Evolutionary conservation across 2,329 filamentous ascomycete species (phyloP).

Genomic region (Microsporum ferrugineum): DNA sequence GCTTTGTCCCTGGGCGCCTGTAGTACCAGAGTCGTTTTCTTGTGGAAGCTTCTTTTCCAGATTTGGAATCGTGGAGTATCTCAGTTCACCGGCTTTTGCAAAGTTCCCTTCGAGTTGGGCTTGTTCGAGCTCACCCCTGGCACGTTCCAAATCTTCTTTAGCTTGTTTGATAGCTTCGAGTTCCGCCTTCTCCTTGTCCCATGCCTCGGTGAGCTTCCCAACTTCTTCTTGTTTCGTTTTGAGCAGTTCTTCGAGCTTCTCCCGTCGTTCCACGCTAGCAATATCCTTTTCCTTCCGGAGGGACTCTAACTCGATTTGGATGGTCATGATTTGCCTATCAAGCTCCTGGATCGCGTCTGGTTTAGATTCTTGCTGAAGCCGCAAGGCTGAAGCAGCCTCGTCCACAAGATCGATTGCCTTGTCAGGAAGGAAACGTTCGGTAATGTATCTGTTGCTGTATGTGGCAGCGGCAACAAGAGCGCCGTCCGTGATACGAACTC

Average conservation of each 20-base stretch:
- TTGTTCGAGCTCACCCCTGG: constrained; percentile 72
- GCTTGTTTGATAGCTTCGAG: constrained; percentile 78
- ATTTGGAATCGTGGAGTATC: constrained; percentile 74
- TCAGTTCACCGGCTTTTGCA: constrained; percentile 75
- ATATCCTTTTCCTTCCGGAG: constrained; percentile 88
- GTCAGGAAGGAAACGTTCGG: constrained; percentile 87
- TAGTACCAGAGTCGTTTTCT: constrained; percentile 42
- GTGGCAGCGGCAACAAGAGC: constrained; percentile 85
- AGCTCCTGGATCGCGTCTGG: constrained; percentile 87
- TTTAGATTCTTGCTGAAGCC: constrained; percentile 91
- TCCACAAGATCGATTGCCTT: constrained; percentile 97
- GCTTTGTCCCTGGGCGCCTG: constrained; percentile 38
- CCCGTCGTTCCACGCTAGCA: constrained; percentile 72
- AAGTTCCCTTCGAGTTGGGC: constrained; percentile 84
- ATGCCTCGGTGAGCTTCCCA: constrained; percentile 62
- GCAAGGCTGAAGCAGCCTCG: constrained; percentile 79
- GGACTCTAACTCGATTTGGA: constrained; percentile 93
- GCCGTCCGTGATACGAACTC: constrained; percentile 85
- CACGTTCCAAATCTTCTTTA: constrained; percentile 79
- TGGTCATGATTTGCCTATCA: constrained; percentile 91
- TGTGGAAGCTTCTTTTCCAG: constrained; percentile 69
- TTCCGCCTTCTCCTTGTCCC: constrained; percentile 80
- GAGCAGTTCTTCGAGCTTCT: constrained; percentile 69
- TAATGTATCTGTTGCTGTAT: constrained; percentile 91
- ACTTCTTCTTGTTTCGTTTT: constrained; percentile 68